Conservation (phyloP, 2,329 filamentous ascomycete species). For the Exophiala lecanii-corni region DNA sequence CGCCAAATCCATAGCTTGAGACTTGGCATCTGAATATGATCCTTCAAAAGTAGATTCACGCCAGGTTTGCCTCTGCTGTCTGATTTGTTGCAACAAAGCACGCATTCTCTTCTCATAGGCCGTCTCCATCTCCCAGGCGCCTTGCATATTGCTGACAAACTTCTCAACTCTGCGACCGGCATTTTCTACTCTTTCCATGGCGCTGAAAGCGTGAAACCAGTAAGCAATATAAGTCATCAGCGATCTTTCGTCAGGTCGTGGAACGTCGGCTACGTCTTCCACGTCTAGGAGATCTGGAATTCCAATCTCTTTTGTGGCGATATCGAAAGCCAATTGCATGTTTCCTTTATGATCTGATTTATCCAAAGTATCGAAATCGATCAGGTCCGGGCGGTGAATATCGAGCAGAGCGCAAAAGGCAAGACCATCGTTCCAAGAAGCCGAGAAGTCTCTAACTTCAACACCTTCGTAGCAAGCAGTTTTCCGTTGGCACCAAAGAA, state of each 20-base stretch:
- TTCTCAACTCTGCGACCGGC: constrained; percentile 94
- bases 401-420: constrained; percentile 95
- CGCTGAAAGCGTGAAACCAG: constrained; percentile 99
- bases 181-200: constrained; percentile 98
- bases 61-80: constrained; percentile 71
- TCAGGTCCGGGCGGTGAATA: constrained; percentile 93
- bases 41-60: constrained; percentile 77
- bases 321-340: constrained; percentile 97
- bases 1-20: constrained; percentile 74
- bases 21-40: constrained; percentile 87
- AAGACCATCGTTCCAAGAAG: constrained; percentile 94
- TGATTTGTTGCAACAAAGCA: constrained; percentile 70
- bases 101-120: constrained; percentile 89
- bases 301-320: constrained; percentile 91
- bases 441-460: constrained; percentile 88
- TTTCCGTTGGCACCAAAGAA: constrained; percentile 97
- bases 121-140: constrained; percentile 99
- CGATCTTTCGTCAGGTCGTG: constrained; percentile 90
- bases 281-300: constrained; percentile 95
- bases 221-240: constrained; percentile 99
- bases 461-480: constrained; percentile 98
- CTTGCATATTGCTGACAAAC: constrained; percentile 98
- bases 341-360: constrained; percentile 92
- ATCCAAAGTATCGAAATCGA: constrained; percentile 92
- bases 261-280: constrained; percentile 94